phyloP scores from a whole-genome alignment of 2,329 filamentous ascomycete genomes.

The Paecilomyces sp. region DNA sequence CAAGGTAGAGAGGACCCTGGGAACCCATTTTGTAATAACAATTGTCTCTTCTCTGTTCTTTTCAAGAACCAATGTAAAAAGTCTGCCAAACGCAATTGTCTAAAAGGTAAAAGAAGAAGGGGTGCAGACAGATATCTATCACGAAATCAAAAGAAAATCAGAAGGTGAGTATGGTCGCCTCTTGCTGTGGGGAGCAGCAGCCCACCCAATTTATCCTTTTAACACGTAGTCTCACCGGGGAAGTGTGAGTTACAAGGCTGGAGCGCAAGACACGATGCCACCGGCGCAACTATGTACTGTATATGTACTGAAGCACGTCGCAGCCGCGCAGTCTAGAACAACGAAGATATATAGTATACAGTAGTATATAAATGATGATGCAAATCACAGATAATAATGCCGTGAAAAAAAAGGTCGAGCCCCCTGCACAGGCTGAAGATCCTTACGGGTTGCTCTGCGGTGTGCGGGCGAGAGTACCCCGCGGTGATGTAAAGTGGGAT shows the following conservation, averaged over 20 bases:
- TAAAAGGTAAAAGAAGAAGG: background rate
- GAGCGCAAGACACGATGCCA: no score
- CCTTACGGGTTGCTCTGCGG: background rate
- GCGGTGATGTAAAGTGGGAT: background rate
- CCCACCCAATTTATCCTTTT: background rate
- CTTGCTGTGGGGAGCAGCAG: background rate
- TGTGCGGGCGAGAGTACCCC: background rate
- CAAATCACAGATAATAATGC: background rate
- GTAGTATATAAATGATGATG: background rate
- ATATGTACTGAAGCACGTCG: background rate
- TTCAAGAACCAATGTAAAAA: background rate
- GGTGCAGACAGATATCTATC: background rate
- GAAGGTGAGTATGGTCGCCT: background rate
- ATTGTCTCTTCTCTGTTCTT: background rate
- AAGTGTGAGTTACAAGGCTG: background rate
- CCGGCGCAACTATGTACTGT: background rate
- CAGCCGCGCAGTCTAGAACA: background rate
- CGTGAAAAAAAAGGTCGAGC: background rate
- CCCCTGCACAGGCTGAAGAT: background rate
- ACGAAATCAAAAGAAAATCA: background rate
- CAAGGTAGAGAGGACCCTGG: conserved; percentile 66
- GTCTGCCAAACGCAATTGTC: background rate
- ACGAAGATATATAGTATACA: background rate
- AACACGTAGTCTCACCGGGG: background rate
- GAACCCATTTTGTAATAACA: background rate